Conservation (phyloP, 148 eudicot genomes). For the Chenopodium quinoa region DNA sequence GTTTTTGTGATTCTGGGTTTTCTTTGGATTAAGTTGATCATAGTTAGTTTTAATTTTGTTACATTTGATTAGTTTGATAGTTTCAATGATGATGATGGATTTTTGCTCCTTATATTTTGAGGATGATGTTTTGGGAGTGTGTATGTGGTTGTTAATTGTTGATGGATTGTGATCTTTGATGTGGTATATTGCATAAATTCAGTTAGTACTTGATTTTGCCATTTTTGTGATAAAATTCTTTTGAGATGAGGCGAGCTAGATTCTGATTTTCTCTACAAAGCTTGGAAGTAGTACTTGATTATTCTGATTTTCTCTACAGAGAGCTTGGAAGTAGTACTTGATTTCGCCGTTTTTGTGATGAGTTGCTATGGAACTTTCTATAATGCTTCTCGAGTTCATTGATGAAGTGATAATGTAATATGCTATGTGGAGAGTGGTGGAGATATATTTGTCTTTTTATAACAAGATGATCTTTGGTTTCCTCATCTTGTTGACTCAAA, state of each 20-base stretch:
- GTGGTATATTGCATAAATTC: background rate
- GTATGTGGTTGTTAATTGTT: background rate
- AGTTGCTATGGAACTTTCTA: background rate
- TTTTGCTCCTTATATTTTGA: too few species aligned
- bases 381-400: background rate
- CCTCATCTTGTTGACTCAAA: background rate
- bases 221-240: too few species aligned
- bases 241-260: background rate
- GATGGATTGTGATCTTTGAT: background rate
- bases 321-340: conserved; percentile 5
- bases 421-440: background rate
- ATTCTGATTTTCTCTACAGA: background rate
- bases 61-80: background rate
- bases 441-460: background rate
- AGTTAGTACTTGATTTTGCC: background rate
- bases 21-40: background rate
- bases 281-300: conserved; percentile 2
- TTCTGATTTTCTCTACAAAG: background rate
- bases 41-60: background rate
- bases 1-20: background rate
- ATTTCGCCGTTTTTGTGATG: background rate
- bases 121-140: background rate
- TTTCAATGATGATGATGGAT: background rate
- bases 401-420: background rate
- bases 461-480: background rate